phyloP scores from a whole-genome alignment of 805 yeast species.

The Yamadazyma paraphyllophila region DNA sequence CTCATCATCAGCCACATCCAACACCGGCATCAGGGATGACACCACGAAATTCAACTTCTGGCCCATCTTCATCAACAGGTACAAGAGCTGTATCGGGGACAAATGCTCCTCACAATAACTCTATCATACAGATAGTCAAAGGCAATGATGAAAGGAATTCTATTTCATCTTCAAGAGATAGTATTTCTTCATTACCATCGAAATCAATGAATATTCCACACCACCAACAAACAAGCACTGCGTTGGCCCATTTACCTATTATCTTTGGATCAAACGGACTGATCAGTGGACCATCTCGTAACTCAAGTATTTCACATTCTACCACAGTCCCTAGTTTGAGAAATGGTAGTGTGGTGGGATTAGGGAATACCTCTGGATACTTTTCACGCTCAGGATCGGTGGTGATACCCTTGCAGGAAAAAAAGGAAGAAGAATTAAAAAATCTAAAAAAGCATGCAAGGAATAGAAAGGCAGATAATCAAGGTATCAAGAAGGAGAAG shows the following conservation, averaged over 20 bases:
- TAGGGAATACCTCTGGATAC: constrained; percentile 24
- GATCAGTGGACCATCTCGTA: constrained; percentile 41
- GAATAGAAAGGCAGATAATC: constrained; percentile 5
- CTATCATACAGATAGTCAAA: constrained; percentile 39
- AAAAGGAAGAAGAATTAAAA: constrained; percentile 18
- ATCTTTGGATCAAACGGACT: constrained; percentile 40
- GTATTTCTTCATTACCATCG: constrained; percentile 42
- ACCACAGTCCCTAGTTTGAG: constrained; percentile 40
- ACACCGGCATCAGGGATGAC: constrained; percentile 20
- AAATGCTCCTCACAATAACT: constrained; percentile 31
- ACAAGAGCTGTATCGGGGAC: not conserved
- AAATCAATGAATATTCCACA: constrained; percentile 48
- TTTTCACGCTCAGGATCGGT: constrained; percentile 38
- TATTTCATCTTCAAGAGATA: constrained; percentile 33
- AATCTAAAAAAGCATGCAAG: constrained; percentile 10
- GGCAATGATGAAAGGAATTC: constrained; percentile 35
- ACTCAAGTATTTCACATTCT: constrained; percentile 33
- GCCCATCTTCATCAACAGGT: constrained; percentile 11
- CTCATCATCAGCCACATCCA: constrained; percentile 38
- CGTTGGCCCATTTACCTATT: constrained; percentile 44
- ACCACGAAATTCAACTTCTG: constrained; percentile 30
- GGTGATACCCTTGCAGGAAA: constrained; percentile 30
- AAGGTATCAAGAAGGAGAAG: constrained; percentile 10
- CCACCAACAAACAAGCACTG: constrained; percentile 37
- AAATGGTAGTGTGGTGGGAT: constrained; percentile 38